phyloP scores from a whole-genome alignment of 768 basidiomycete species.

The Rhodotorula taiwanensis region DNA sequence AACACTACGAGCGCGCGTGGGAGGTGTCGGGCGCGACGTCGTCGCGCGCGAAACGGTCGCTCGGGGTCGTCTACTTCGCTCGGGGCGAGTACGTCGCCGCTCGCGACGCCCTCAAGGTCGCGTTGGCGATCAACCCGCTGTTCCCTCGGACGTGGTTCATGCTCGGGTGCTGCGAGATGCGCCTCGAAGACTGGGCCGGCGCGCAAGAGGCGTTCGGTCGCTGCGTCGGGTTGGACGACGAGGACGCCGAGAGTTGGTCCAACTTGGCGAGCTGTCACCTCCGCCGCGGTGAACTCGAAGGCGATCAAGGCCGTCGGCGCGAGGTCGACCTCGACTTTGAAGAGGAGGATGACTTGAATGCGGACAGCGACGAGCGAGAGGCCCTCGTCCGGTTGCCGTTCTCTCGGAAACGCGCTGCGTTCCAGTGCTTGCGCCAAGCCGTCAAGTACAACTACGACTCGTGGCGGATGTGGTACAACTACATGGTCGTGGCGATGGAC shows the following conservation, averaged over 20 bases:
- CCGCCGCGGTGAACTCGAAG: slow-evolving; percentile 57
- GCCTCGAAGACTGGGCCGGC: slow-evolving; percentile 73
- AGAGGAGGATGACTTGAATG: not conserved
- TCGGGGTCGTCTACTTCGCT: slow-evolving; percentile 77
- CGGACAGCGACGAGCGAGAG: slow-evolving; percentile 17
- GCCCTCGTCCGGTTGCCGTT: slow-evolving; percentile 42
- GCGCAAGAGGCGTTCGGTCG: slow-evolving; percentile 76
- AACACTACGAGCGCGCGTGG: slow-evolving; percentile 82
- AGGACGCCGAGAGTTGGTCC: slow-evolving; percentile 97
- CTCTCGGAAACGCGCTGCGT: slow-evolving; percentile 73
- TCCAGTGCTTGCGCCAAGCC: slow-evolving; percentile 84
- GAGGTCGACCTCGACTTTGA: slow-evolving; percentile 15
- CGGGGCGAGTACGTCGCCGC: slow-evolving; percentile 59
- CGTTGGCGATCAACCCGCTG: slow-evolving; percentile 82
- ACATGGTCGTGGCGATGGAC: slow-evolving; percentile 86
- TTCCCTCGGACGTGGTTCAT: slow-evolving; percentile 88
- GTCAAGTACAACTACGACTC: slow-evolving; percentile 76
- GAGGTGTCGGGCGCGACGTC: slow-evolving; percentile 68
- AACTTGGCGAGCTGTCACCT: slow-evolving; percentile 93
- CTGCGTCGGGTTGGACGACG: slow-evolving; percentile 85
- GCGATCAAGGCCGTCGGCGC: slow-evolving; percentile 43
- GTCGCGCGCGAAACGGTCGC: slow-evolving; percentile 80
- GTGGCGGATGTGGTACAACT: slow-evolving; percentile 99
- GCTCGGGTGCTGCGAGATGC: slow-evolving; percentile 81
- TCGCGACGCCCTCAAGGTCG: slow-evolving; percentile 60